Base-by-base conservation (phyloP, 2,329 filamentous ascomycete species). In the Rutstroemia sp. region DNA sequence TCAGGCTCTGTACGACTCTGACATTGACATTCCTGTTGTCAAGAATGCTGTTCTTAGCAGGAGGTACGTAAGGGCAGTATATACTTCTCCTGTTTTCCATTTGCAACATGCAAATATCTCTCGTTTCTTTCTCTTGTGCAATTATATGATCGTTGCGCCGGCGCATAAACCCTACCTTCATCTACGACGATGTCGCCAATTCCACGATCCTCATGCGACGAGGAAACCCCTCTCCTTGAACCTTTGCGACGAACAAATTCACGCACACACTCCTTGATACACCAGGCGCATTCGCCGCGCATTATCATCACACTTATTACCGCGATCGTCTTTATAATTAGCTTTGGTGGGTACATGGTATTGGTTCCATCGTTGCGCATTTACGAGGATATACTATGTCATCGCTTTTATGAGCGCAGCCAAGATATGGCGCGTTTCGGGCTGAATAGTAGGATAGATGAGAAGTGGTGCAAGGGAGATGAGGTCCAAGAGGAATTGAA, bases 311-410 rank as follows among this genome's bases (percentile, higher is more conserved):
- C 63, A 49, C 59, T 74, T 17, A 57, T 72, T 9, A 66, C 67
- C 14, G 47, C 61, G 19, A 61, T 71, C 3, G 59, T 72, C 10
- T 67, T 74, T 44, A 27, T 71, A 14, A 58, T 64, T 2, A 60
- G 64, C 2, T 62, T 64, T 34, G 62, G 68, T 2, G 64, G 61
- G n/a, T 66, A 64, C 2, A 64, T 74, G 25, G 65, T 64, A 54
- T 60, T 56, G 8, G 68, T 74, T 25, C 68, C 72, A 16, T 59
- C 62, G 42, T 67, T 70, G 6, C 67, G 72, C 45, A 64, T 72
- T 27, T 68, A 68, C 42, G 73, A 75, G 58, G 70, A 74, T 60
- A 69, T 73, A 37, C 60, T 73, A 19, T 75, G 73, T 60, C 71
- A 69, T 53, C 69, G 72, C 52, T 73, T 73, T 54, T 69, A 66